These are phyloP conservation scores for Hippophae tibetana DNA, from an alignment of 306 rosid genomes.

Conservation along the genomic window DNA sequence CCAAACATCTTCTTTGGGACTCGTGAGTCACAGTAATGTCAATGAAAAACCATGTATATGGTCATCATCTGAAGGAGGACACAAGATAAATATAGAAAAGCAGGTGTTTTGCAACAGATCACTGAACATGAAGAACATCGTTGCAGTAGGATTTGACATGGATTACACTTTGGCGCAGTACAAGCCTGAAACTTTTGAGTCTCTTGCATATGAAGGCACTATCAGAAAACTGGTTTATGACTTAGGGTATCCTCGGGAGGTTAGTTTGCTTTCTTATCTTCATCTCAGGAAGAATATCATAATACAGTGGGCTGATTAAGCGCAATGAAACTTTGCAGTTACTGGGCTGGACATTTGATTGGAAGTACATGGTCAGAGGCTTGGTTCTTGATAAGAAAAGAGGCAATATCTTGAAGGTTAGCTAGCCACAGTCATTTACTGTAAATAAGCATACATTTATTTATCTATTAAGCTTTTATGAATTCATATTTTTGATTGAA, in stretches of 20 bases:
- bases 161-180: conserved; percentile 98
- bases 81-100: conserved; percentile 52
- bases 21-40: conserved; percentile 17
- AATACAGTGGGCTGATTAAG: conserved; percentile 20
- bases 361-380: conserved; percentile 98
- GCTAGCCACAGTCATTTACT: conserved; percentile 10
- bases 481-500: conserved; percentile 2
- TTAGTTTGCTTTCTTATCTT: conserved; percentile 28
- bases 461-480: background rate
- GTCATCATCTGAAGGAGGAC: conserved; percentile 58
- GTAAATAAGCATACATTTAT: background rate
- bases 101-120: conserved; percentile 90
- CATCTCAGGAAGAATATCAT: background rate
- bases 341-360: conserved; percentile 75
- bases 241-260: conserved; percentile 86
- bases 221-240: conserved; percentile 70
- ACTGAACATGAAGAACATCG: conserved; percentile 82
- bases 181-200: conserved; percentile 91
- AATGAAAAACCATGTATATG: conserved; percentile 42
- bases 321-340: conserved; percentile 41
- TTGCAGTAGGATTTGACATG: conserved; percentile 98
- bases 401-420: conserved; percentile 96
- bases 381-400: conserved; percentile 94
- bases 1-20: conserved; percentile 16
- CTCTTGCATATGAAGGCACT: conserved; percentile 96